Percentiles rank a stretch among this genome's conserved stretches.
These are phyloP conservation scores for Gracilaria domingensis DNA, from an alignment of 23 red algal genomes.

Conservation along the genomic window DNA sequence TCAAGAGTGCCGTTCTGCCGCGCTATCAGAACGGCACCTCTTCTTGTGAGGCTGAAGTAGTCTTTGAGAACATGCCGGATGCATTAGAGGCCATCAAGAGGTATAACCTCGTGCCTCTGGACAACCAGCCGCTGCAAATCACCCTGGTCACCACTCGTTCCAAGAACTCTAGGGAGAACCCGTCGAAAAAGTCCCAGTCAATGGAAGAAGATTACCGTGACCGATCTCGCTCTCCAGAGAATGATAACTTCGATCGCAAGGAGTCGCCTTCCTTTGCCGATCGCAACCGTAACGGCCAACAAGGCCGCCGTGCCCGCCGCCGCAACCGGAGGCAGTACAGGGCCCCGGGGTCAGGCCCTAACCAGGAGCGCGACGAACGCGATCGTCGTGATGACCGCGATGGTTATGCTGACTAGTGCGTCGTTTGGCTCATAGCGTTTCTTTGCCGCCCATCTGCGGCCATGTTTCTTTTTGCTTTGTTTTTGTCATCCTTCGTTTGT, in stretches of 20 bases:
- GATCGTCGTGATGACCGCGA: slow-evolving; percentile 40
- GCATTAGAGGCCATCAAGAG: slow-evolving; percentile 88
- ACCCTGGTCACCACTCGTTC: slow-evolving; percentile 69
- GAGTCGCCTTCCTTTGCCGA: background rate
- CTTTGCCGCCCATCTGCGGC: background rate
- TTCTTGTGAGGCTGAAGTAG: slow-evolving; percentile 77
- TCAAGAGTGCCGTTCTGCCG: slow-evolving; percentile 52
- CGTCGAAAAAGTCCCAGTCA: slow-evolving; percentile 19
- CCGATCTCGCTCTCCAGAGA: slow-evolving; percentile 13
- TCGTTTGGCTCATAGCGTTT: background rate
- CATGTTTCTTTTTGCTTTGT: background rate
- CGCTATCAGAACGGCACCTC: slow-evolving; percentile 46
- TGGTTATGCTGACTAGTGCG: slow-evolving; percentile 31
- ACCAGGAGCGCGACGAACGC: slow-evolving; percentile 35
- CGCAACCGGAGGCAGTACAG: slow-evolving; percentile 41
- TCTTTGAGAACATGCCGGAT: slow-evolving; percentile 76
- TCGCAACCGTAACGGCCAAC: slow-evolving; percentile 37
- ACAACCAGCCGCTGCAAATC: slow-evolving; percentile 87
- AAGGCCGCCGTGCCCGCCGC: slow-evolving; percentile 12
- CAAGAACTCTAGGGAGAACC: slow-evolving; percentile 25
- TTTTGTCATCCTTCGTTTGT: slow-evolving; percentile 23
- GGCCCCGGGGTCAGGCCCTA: background rate
- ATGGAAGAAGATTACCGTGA: slow-evolving; percentile 23
- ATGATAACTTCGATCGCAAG: slow-evolving; percentile 20
- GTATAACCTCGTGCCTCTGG: slow-evolving; percentile 93